Percentiles rank a stretch among this genome's conserved stretches.
phyloP scores from a whole-genome alignment of 139 green algal species.

The Nannochloris sp. region DNA sequence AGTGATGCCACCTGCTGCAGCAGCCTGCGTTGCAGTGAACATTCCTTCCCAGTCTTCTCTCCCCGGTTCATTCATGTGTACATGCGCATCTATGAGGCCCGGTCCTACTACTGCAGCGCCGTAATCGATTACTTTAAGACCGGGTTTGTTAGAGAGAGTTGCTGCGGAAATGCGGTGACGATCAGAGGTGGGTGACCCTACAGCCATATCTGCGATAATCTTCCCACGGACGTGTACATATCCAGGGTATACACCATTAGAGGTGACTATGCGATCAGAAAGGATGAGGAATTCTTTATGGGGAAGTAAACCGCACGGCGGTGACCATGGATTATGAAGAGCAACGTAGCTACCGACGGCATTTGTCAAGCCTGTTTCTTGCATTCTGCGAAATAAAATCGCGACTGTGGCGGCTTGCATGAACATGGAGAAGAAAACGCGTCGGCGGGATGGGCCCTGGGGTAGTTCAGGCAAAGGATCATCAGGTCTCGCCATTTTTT shows the following conservation, averaged over 20 bases:
- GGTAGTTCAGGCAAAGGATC: no score
- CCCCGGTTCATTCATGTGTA: constrained; percentile 93
- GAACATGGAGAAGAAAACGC: not conserved
- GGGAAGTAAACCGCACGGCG: constrained; percentile 22
- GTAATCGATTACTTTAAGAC: constrained; percentile 16
- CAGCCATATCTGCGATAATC: constrained; percentile 16
- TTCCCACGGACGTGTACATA: constrained; percentile 31
- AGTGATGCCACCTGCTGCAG: constrained; percentile 80
- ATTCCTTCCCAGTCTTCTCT: constrained; percentile 88
- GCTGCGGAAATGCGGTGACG: not conserved
- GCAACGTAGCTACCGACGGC: not conserved
- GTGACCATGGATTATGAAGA: constrained; percentile 1
- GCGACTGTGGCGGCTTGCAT: constrained; percentile 1
- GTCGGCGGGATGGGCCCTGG: no score
- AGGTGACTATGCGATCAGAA: constrained; percentile 17
- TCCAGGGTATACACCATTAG: constrained; percentile 12
- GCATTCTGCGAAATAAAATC: not conserved
- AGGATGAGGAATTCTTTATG: constrained; percentile 27
- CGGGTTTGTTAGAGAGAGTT: not conserved
- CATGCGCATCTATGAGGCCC: constrained; percentile 86
- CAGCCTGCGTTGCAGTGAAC: constrained; percentile 67
- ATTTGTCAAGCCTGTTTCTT: not conserved
- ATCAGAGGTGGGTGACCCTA: not conserved
- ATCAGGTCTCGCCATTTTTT: no score
- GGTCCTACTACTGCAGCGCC: constrained; percentile 59